phyloP scores from a whole-genome alignment of 1,284 basidiomycete species.

The Chiua sp. region DNA sequence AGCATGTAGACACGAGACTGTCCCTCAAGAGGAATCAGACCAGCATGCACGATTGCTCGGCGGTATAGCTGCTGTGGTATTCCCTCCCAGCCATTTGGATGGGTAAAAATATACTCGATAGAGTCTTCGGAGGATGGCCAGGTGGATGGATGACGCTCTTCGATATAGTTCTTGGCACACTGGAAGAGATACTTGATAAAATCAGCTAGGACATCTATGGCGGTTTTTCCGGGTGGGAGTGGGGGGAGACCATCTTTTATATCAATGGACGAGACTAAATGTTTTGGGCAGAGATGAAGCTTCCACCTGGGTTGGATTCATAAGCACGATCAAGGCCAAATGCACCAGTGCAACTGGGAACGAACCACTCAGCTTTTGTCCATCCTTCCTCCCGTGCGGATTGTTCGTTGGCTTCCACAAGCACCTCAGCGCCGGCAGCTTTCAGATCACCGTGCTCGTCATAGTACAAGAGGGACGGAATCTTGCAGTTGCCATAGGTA shows the following conservation, averaged over 20 bases:
- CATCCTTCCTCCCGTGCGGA: background rate
- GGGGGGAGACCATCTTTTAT: too few species aligned
- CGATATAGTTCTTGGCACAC: too few species aligned
- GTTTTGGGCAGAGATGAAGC: too few species aligned
- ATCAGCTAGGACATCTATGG: too few species aligned
- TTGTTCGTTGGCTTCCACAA: background rate
- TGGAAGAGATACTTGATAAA: too few species aligned
- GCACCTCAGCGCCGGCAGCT: background rate
- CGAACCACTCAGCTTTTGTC: background rate
- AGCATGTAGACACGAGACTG: constrained; percentile 21
- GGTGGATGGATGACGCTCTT: constrained; percentile 42
- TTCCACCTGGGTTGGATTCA: too few species aligned
- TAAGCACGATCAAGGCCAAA: too few species aligned
- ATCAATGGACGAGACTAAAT: too few species aligned
- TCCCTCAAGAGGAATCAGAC: constrained; percentile 27
- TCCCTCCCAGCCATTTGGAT: constrained; percentile 48
- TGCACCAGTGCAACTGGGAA: too few species aligned
- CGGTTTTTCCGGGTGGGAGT: too few species aligned
- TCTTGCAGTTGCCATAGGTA: background rate
- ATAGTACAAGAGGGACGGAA: constrained; percentile 1
- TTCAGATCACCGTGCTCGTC: background rate
- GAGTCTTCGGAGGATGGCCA: constrained; percentile 36
- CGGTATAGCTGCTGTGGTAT: constrained; percentile 40
- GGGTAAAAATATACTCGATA: constrained; percentile 40
- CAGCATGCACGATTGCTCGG: constrained; percentile 35